Evolutionary conservation across 768 basidiomycete species (phyloP), one percentile per base, ranked within the genome.

Genomic region (Rhodotorula graminis): DNA sequence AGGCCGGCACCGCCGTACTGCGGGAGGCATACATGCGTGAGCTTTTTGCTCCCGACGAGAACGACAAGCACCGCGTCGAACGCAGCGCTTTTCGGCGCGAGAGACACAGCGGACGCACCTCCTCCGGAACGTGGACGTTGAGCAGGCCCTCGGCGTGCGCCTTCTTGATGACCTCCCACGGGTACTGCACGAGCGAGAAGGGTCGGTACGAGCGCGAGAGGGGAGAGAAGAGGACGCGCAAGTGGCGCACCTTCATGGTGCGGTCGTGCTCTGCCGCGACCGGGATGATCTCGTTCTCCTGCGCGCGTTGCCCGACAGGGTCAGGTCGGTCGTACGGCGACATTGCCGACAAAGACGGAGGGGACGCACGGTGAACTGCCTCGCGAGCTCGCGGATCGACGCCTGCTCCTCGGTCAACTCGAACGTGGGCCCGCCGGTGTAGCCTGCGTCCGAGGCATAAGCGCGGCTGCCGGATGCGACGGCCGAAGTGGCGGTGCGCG

Each of bases 61-160:
- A 12, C 12, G 14, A 4, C n/a, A 19, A 64, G 40, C 31, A 27
- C 1, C 53, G 40, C 10, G n/a, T 46, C 15, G 46, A 46, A 18
- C 5, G 44, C 44, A 18, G 44, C 44, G 44, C 44, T 14, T 9
- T 14, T 14, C 44, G 44, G 2, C 18, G 44, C 5, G 44, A 46
- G 15, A 46, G 44, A 21, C 4, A 25, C 25, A 21, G 50, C 1
- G 0, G 11, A 75, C 80, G 57, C 58, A 81, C 81, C 55, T 76
- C 79, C 65, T 80, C 80, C 7, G 82, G 82, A 1, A 83, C 78
- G 73, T 83, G 82, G 1, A 81, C 79, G 71, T 83, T 83, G 55
- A 83, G 53, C 11, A 83, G 70, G 31, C 82, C 82, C 18, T 80
- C 71, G 19, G 74, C 71, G 65, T 83, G 82, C 21, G 82, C 82